These are phyloP conservation scores for Marasmius oreades DNA, from an alignment of 1,284 basidiomycete genomes.

Conservation along the genomic window DNA sequence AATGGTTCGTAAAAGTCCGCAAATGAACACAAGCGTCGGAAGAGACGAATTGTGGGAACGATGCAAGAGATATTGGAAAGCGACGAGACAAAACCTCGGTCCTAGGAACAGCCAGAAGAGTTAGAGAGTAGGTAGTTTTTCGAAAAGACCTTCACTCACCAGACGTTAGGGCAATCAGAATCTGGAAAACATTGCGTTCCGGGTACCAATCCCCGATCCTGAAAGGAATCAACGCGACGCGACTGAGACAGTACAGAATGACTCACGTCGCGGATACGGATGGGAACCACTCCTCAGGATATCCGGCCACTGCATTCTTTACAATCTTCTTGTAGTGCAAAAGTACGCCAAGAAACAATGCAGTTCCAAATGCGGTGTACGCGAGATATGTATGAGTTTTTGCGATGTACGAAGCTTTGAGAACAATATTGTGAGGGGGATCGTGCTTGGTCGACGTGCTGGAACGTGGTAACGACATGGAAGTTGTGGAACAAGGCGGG, in stretches of 20 bases:
- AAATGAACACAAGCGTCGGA: slow-evolving; percentile 55
- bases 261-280: slow-evolving; percentile 89
- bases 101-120: slow-evolving; percentile 34
- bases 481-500: slow-evolving; percentile 1
- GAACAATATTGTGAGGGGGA: slow-evolving; percentile 17
- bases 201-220: slow-evolving; percentile 93
- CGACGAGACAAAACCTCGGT: slow-evolving; percentile 78
- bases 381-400: slow-evolving; percentile 72
- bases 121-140: too few relatives aligned
- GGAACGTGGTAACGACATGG: slow-evolving; percentile 4
- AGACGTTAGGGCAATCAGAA: slow-evolving; percentile 84
- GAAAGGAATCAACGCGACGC: not conserved
- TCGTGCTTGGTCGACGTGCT: not conserved
- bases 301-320: slow-evolving; percentile 83
- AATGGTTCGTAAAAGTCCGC: slow-evolving; percentile 75
- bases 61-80: slow-evolving; percentile 69
- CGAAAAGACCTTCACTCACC: slow-evolving; percentile 38
- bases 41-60: slow-evolving; percentile 39
- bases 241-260: not conserved
- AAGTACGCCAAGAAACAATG: slow-evolving; percentile 65
- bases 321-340: slow-evolving; percentile 87
- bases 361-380: slow-evolving; percentile 65
- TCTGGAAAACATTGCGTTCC: slow-evolving; percentile 86
- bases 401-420: slow-evolving; percentile 53
- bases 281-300: slow-evolving; percentile 90